Evolutionary conservation across 2,329 filamentous ascomycete genomes (phyloP).

Genomic region (Graphiopsis chlorocephala): DNA sequence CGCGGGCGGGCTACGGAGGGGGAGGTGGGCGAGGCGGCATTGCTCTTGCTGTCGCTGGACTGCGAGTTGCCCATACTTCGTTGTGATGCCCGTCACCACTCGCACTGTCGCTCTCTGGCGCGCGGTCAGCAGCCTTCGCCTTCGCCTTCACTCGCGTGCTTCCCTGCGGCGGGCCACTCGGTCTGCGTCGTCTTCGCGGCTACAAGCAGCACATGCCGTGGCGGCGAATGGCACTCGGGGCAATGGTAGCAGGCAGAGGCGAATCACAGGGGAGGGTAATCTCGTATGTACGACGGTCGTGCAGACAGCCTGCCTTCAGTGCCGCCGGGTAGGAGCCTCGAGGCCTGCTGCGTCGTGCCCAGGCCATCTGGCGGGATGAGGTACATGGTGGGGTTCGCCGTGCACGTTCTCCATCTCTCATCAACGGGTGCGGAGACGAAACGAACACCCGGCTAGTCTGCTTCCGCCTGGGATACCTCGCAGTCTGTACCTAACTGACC

Average conservation of each 20-base stretch:
- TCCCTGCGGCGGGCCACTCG: background rate
- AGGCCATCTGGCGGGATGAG: conserved; percentile 1
- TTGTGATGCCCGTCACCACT: background rate
- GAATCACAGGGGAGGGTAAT: conserved; percentile 3
- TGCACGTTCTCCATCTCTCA: background rate
- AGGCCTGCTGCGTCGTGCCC: background rate
- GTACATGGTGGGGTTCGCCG: background rate
- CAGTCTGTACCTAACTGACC: background rate
- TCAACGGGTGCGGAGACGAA: background rate
- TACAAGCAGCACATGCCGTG: conserved; percentile 6
- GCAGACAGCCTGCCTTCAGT: background rate
- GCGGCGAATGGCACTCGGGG: background rate
- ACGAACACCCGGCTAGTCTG: background rate
- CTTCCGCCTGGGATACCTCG: background rate
- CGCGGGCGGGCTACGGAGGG: conserved; percentile 17
- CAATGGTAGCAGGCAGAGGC: background rate
- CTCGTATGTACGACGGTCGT: background rate
- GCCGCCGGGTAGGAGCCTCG: background rate
- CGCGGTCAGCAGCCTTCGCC: background rate
- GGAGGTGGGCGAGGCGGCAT: conserved; percentile 8
- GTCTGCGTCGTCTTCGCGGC: background rate
- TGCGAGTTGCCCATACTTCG: conserved; percentile 19
- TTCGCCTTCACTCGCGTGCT: conserved; percentile 8
- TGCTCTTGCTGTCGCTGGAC: conserved; percentile 13
- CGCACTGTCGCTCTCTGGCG: background rate